These are phyloP conservation scores for Forsythia viridissima DNA, from an alignment of 257 asterid species.

Conservation along the genomic window DNA sequence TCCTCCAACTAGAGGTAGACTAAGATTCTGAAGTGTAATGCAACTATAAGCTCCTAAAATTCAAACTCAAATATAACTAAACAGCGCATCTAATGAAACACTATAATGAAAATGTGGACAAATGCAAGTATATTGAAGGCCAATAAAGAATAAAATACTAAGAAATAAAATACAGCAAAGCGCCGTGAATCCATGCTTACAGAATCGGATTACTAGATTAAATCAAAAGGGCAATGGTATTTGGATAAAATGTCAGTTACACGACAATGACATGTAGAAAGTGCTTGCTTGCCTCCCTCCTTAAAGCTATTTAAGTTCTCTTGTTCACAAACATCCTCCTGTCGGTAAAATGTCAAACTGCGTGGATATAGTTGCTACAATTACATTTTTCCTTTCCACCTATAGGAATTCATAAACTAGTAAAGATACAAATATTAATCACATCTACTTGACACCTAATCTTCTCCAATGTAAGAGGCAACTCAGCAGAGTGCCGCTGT, in stretches of 20 bases:
- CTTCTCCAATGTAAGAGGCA: not conserved
- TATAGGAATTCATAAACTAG: not conserved
- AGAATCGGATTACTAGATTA: not conserved
- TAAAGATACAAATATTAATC: not conserved
- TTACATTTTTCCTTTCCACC: not conserved
- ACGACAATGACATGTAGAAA: not conserved
- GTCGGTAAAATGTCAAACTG: too few species aligned
- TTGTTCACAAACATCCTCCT: not conserved
- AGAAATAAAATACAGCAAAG: not conserved
- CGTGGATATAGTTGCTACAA: not conserved
- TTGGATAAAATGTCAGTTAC: not conserved
- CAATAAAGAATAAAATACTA: too few species aligned
- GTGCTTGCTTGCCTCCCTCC: not conserved
- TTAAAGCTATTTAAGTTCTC: not conserved
- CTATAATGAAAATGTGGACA: not conserved
- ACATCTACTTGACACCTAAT: not conserved
- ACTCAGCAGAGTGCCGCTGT: not conserved
- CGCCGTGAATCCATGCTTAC: not conserved
- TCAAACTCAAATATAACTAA: not conserved
- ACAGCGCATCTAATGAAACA: not conserved
- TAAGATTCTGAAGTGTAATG: not conserved
- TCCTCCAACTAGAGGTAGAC: not conserved
- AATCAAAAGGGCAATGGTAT: not conserved
- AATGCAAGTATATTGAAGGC: not conserved
- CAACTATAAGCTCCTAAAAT: not conserved